Base-by-base conservation (phyloP, 768 basidiomycete species). In the Polyporus arcularius region DNA sequence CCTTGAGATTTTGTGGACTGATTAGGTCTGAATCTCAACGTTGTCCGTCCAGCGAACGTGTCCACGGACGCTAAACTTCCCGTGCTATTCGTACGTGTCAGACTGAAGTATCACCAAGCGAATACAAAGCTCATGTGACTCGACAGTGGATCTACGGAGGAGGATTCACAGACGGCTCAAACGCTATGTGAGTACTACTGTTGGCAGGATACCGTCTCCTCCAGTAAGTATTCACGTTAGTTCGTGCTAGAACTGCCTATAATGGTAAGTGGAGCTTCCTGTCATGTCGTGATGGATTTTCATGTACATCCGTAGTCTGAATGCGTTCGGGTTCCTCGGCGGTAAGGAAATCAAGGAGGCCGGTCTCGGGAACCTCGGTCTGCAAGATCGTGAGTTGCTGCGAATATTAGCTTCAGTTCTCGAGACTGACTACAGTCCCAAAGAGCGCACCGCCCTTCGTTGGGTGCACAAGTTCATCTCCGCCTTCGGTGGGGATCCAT, bases 281-380 rank as follows among this genome's bases (percentile, higher is more conserved):
- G 5, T 16, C 6, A 35, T 28, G 14, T 9, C 10, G 12, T 3
- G 4, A 31, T 51, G 16, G 31, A 38, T 18, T 4, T 28, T 15
- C 8, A 21, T 4, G 18, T 51, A 9, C 30, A 5, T 11, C 11
- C 1, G 9, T 32, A 57, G 57, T 30, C 16, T 53, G 26, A 30
- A 48, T 71, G 76, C 70, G 0, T 74, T 74, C 28, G 79, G 79
- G 1, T 79, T 80, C 65, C 53, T 78, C 10, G 73, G 72, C 6
- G 66, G 78, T 11, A 67, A 74, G 45, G 76, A 79, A 59, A 71
- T 79, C 1, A 71, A 73, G 53, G 70, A 65, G 1, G 75, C 73
- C 14, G 74, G 74, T 0, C 51, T 72, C 14, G 75, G 74, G 8
- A 84, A 85, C 64, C 70, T 82, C 15, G 83, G 84, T 9, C 69